Evolutionary conservation across 2,329 filamentous ascomycete genomes (phyloP), one percentile per base, ranked within the genome.

Genomic region (Botrytis sinoallii): DNA sequence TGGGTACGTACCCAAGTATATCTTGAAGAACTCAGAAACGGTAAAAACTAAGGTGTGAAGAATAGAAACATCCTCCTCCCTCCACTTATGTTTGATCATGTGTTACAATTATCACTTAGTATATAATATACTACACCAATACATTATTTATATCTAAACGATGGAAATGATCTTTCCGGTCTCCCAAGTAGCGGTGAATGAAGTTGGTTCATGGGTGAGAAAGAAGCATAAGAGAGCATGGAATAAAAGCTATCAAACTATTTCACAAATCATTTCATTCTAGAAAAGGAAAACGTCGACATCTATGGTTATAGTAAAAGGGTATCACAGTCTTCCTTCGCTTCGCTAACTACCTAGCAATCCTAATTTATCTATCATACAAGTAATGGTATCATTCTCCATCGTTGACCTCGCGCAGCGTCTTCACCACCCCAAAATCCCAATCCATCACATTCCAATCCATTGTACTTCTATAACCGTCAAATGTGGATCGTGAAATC

Each of bases 341-440:
- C 35, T 29, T 38, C 38, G 38, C 46, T 35, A 72, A 69, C 29
- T 60, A 55, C 48, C 48, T 55, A n/a, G 25, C 25, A 73, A 67
- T 72, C 61, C 61, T 72, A 38, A 46, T 25, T 59, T 42, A 61
- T 42, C 52, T 73, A 73, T 73, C 71, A 73, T 73, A 73, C 71
- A 73, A 61, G 61, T 61, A 73, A 73, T 69, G 71, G 71, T 73
- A 73, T 73, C 71, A 40, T 72, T 72, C 70, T 59, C 48, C 52
- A 59, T 60, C 71, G 10, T 69, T 52, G 20, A 46, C 40, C 61
- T 42, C 55, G 14, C 46, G n/a, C 40, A 16, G 6, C 32, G n/a
- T 22, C 64, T 38, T 69, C 40, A 61, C 25, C 25, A 38, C 57
- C 29, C 59, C 42, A 42, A 59, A 48, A 18, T 59, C 52, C 40